Evolutionary conservation across 805 yeast genomes (phyloP), one percentile per base, ranked within the genome.

Genomic region (Saturnispora diversa): DNA sequence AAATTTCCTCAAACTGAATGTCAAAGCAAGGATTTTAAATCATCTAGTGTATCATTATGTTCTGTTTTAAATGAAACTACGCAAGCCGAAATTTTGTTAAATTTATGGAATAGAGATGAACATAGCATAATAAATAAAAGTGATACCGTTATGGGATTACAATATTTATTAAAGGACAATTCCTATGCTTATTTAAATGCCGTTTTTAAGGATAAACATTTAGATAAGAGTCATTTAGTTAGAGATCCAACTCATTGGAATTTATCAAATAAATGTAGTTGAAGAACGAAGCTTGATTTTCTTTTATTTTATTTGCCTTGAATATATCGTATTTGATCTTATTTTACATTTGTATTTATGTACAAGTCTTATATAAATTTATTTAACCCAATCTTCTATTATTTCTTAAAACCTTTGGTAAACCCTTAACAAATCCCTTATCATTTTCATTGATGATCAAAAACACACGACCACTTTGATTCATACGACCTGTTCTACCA

Each of bases 401-500:
- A 43, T 70, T 72, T 50, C 75, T 73, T 24, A 84, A 68, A 3
- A 81, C 79, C 39, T 70, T 77, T 21, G 87, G 87, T 35, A 87
- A 65, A 2, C 92, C 94, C 52, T 77, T 79, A 21, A 86, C 80
- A 86, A 94, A 86, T 4, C 83, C 70, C 50, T 80, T 80, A 46
- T 76, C 81, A 31, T 58, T 60, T 46, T 78, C 77, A 46, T 79
- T 81, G 21, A 81, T 80, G 38, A 90, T 75, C 53, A 92, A 65
- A 47, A 86, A 80, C 2, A 85, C 96, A 45, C 95, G 71, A 11
- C 98, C 98, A 27, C 81, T 70, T 53, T 81, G 86, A 33, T 82
- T 84, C 83, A 88, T 80, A 57, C 98, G 66, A 3, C 96, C 97
- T 0, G 97, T 90, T 62, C 98, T 74, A 1, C 98, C 98, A 1